phyloP scores from a whole-genome alignment of 176 grass and related monocot species.

The Rhipidocladum racemiflorum region DNA sequence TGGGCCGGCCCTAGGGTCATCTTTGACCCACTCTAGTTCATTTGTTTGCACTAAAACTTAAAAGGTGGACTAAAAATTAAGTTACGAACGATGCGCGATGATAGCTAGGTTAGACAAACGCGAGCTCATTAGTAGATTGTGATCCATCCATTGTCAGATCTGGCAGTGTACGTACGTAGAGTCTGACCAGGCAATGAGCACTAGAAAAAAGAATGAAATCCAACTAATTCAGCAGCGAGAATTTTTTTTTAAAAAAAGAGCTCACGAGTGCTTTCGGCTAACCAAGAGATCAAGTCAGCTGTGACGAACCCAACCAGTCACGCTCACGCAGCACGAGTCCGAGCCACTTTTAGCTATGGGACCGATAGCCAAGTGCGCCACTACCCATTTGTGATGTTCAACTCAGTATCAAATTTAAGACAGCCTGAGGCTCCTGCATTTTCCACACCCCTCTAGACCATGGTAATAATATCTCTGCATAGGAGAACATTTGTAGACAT shows the following conservation, averaged over 20 bases:
- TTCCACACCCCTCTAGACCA: background rate
- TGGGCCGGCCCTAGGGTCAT: too few relatives aligned
- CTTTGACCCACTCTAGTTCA: too few relatives aligned
- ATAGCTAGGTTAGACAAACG: background rate
- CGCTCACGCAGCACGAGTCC: too few relatives aligned
- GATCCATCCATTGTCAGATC: background rate
- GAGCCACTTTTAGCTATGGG: too few relatives aligned
- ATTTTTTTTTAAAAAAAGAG: background rate
- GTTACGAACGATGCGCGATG: background rate
- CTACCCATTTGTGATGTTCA: too few relatives aligned
- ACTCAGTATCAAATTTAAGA: too few relatives aligned
- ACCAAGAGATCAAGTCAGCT: constrained; percentile 23
- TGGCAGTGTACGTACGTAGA: background rate
- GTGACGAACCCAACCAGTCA: constrained; percentile 10
- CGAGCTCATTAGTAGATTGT: background rate
- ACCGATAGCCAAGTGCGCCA: too few relatives aligned
- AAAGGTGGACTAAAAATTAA: too few relatives aligned
- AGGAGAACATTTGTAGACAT: background rate
- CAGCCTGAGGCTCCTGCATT: too few relatives aligned
- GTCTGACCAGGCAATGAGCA: background rate
- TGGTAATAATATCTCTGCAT: background rate
- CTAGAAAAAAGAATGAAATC: background rate
- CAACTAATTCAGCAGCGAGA: background rate
- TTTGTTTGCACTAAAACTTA: too few relatives aligned
- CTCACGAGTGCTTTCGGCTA: constrained; percentile 18